phyloP scores from a whole-genome alignment of 1,284 basidiomycete species.

The Naganishia sp. region DNA sequence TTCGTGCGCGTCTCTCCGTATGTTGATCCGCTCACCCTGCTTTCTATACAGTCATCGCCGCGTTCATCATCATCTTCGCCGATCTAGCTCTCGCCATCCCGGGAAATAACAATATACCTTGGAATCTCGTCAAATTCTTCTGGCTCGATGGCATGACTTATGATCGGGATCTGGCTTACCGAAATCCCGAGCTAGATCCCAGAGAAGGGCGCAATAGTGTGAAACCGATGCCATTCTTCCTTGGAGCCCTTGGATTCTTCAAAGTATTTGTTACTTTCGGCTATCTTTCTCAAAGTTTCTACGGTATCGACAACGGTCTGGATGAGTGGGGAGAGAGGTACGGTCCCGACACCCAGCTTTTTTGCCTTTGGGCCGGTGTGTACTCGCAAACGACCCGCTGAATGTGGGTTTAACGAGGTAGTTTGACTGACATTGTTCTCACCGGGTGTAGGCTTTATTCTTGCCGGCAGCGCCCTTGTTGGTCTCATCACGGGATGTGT shows the following conservation, averaged over 20 bases:
- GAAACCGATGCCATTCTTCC: slow-evolving; percentile 36
- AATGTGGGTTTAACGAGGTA: not conserved
- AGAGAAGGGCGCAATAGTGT: too few relatives aligned
- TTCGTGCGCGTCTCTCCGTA: slow-evolving; percentile 25
- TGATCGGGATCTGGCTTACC: not conserved
- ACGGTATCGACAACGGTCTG: slow-evolving; percentile 32
- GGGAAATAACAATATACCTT: slow-evolving; percentile 28
- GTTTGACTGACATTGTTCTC: not conserved
- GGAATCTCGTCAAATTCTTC: slow-evolving; percentile 20
- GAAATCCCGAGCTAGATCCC: slow-evolving; percentile 1
- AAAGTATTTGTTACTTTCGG: slow-evolving; percentile 38
- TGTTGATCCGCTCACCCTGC: not conserved
- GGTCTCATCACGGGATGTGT: slow-evolving; percentile 19
- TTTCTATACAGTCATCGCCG: slow-evolving; percentile 12
- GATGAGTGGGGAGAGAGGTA: slow-evolving; percentile 20
- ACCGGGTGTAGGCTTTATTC: slow-evolving; percentile 18
- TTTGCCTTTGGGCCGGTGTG: slow-evolving; percentile 29
- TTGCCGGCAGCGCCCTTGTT: slow-evolving; percentile 19
- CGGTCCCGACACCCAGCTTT: slow-evolving; percentile 19
- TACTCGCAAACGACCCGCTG: not conserved
- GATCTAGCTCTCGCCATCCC: slow-evolving; percentile 37
- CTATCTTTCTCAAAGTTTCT: slow-evolving; percentile 42
- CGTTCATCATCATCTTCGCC: slow-evolving; percentile 37
- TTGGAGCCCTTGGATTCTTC: slow-evolving; percentile 36
- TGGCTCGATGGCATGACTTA: slow-evolving; percentile 21